Evolutionary conservation across 305 asterid genomes (phyloP), one percentile per base, ranked within the genome.

Genomic region (Rubia tinctorum): DNA sequence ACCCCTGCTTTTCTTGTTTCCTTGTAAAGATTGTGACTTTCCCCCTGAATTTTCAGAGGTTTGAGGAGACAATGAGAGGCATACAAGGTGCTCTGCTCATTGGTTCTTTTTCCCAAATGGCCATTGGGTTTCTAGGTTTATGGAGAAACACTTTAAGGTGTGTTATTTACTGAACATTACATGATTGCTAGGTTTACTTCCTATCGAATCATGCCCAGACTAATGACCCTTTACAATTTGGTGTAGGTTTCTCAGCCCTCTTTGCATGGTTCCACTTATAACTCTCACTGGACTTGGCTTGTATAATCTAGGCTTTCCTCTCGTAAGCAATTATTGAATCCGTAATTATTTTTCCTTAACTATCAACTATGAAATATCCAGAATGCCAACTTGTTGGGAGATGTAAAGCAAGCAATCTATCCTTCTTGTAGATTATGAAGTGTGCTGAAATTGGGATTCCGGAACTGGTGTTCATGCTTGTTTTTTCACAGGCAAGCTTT

Each of bases 31-130:
- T 17, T 73, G 44, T 53, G 40, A 27, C 37, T 8, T 53, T 74
- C 7, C 10, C 10, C 47, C 25, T 22, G 7, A 3, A n/a, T 59
- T 9, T 42, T 17, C 82, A 90, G 97, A 88, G 91, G 74, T 92
- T 92, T 82, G 55, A 72, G 71, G 79, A 82, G 44, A 88, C 94
- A 67, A 90, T 92, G 88, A 88, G 91, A 73, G 87, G 80, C 71
- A 81, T 87, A 71, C 97, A 90, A 82, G 97, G 98, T 51, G 95
- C 97, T 71, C 79, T 92, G 68, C 87, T 90, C 62, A 71, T 90
- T 69, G 68, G 90, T 55, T 88, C 95, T 5, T 76, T 84, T 71
- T 86, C 85, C 68, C 96, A 88, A 83, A 85, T 89, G 85, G 39
- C 83, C 63, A 34, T 88, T n/a, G 98, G 96, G 39, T 89, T 86